phyloP scores from a whole-genome alignment of 257 asterid species.

The Ajuga chamaepitys region DNA sequence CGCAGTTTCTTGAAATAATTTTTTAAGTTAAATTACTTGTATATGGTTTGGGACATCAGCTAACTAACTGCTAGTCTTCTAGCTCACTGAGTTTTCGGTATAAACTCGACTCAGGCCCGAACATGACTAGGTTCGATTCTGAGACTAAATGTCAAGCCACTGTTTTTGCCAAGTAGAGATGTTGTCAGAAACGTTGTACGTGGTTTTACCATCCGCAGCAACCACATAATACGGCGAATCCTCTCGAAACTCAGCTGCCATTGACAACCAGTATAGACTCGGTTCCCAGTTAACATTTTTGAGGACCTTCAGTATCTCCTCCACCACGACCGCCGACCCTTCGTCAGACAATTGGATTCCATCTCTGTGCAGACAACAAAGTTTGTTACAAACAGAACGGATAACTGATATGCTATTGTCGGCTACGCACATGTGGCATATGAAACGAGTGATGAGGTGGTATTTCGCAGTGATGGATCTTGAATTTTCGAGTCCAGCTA shows the following conservation, averaged over 20 bases:
- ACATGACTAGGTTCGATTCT: no score
- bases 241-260: constrained; percentile 49
- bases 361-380: constrained; percentile 33
- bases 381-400: not conserved
- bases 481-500: no score
- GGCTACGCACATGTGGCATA: no score
- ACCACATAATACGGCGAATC: constrained; percentile 42
- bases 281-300: constrained; percentile 66
- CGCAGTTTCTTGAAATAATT: no score
- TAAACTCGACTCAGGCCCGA: no score
- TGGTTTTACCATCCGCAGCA: constrained; percentile 31
- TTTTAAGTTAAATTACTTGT: no score
- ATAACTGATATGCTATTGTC: no score
- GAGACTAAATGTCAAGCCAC: constrained; percentile 26
- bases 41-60: no score
- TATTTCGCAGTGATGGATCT: no score
- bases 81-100: no score
- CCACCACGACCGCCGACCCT: constrained; percentile 55
- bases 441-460: no score
- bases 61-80: no score
- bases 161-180: constrained; percentile 32
- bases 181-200: constrained; percentile 24
- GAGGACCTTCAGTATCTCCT: constrained; percentile 50
- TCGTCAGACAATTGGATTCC: constrained; percentile 57
- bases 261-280: constrained; percentile 44